Conservation (phyloP, 495 filamentous ascomycete species). For the Aspergillus bertholletiae region DNA sequence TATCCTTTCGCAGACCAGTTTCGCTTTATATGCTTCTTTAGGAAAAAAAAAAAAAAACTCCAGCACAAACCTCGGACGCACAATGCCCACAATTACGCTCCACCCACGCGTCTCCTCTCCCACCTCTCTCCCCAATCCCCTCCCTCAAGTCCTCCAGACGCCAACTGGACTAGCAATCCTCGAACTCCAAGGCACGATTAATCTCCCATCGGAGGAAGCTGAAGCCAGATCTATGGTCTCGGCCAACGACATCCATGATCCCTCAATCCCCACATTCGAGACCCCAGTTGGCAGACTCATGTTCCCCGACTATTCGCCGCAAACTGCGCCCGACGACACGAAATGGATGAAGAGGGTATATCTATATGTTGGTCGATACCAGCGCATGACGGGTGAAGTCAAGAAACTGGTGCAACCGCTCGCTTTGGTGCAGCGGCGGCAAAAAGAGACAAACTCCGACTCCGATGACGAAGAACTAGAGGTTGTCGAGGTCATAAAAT, state of each 20-base stretch:
- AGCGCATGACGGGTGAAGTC: conserved; percentile 85
- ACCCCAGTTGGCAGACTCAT: conserved; percentile 68
- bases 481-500: conserved; percentile 83
- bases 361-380: conserved; percentile 83
- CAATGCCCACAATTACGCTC: conserved; percentile 45
- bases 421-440: conserved; percentile 65
- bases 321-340: conserved; percentile 44
- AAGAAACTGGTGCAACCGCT: conserved; percentile 77
- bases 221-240: neutral
- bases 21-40: too few species aligned
- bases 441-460: conserved; percentile 12
- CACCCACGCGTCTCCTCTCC: conserved; percentile 21
- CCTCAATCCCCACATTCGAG: conserved; percentile 27
- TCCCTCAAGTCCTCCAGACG: conserved; percentile 84
- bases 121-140: conserved; percentile 42
- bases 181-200: conserved; percentile 87
- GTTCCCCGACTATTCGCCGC: conserved; percentile 68
- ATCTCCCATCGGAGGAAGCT: conserved; percentile 41
- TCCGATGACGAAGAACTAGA: conserved; percentile 50
- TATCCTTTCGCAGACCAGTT: neutral
- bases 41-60: too few species aligned
- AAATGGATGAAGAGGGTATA: conserved; percentile 88
- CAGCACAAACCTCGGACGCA: neutral
- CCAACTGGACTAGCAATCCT: conserved; percentile 72
- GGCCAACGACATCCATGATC: conserved; percentile 17